These are phyloP conservation scores for Talaromyces marneffei DNA, from an alignment of 2,329 filamentous ascomycete genomes.

Conservation along the genomic window DNA sequence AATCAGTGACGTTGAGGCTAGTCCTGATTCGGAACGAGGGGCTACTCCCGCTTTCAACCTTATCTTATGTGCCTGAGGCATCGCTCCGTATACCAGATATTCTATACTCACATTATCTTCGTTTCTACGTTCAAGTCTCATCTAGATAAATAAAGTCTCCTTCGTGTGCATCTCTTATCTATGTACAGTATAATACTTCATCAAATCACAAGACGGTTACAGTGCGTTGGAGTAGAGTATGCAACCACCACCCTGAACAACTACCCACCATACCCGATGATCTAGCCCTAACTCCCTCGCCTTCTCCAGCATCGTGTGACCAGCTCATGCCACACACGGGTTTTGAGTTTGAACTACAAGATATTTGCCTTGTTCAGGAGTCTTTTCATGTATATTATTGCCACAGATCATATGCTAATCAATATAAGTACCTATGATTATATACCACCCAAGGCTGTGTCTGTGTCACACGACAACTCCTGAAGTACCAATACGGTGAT, in stretches of 20 bases:
- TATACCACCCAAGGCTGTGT: not conserved
- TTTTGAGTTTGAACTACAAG: not conserved
- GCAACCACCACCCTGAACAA: not conserved
- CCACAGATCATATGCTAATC: not conserved
- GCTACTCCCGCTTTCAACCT: not conserved
- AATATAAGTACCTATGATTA: not conserved
- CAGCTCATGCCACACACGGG: not conserved
- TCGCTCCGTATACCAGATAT: not conserved
- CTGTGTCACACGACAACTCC: not conserved
- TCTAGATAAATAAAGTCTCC: not conserved
- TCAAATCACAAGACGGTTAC: not conserved
- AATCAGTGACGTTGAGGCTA: constrained; percentile 4
- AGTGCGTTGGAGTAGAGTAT: not conserved
- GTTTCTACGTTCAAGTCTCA: not conserved
- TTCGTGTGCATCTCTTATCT: not conserved
- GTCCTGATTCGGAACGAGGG: constrained; percentile 10
- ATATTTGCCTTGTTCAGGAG: not conserved
- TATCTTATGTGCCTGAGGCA: not conserved
- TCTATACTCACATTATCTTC: not conserved
- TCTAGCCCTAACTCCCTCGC: constrained; percentile 1
- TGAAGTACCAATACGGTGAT: not conserved
- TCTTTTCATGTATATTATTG: not conserved
- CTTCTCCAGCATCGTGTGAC: not conserved
- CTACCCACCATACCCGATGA: not conserved
- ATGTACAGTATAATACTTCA: not conserved